A percentile compares a stretch with the other conserved stretches of the same genome.
phyloP scores from a whole-genome alignment of 164 flowering plant genomes.

The Berberis vulgaris region DNA sequence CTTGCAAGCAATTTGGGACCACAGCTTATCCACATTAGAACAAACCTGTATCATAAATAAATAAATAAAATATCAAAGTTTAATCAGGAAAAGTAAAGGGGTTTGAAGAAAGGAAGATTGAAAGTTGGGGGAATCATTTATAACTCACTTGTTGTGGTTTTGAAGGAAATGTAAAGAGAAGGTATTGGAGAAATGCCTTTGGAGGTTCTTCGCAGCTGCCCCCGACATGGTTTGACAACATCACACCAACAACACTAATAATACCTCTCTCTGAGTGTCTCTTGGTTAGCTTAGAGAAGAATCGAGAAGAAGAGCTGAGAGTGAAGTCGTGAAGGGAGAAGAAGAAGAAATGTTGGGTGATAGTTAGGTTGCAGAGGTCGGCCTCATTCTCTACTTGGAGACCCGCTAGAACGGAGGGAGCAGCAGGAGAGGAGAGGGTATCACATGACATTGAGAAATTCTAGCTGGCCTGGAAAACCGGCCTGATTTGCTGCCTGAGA shows the following conservation, averaged over 20 bases:
- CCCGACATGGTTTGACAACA: conserved; percentile 6
- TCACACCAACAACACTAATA: neutral
- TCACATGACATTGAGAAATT: no score
- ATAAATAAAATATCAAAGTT: neutral
- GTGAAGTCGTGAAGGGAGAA: no score
- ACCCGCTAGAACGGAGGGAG: no score
- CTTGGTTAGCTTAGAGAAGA: no score
- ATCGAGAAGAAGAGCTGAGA: no score
- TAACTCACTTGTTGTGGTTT: neutral
- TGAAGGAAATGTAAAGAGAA: conserved; percentile 22
- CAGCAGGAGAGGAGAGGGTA: no score
- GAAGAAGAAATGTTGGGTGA: no score
- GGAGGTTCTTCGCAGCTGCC: conserved; percentile 22
- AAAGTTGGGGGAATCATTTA: neutral
- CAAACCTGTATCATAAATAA: conserved; percentile 17
- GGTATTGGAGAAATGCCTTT: conserved; percentile 22
- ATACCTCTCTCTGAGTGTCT: neutral
- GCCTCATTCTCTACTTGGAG: no score
- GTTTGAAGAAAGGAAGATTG: neutral
- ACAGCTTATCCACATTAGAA: conserved; percentile 5
- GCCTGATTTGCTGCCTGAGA: no score
- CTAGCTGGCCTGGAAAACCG: no score
- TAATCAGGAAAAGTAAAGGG: neutral
- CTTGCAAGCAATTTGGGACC: conserved; percentile 10
- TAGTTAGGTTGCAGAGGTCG: no score